Evolutionary conservation across 148 eudicot species (phyloP).

Genomic region (Fagopyrum homotropicum): DNA sequence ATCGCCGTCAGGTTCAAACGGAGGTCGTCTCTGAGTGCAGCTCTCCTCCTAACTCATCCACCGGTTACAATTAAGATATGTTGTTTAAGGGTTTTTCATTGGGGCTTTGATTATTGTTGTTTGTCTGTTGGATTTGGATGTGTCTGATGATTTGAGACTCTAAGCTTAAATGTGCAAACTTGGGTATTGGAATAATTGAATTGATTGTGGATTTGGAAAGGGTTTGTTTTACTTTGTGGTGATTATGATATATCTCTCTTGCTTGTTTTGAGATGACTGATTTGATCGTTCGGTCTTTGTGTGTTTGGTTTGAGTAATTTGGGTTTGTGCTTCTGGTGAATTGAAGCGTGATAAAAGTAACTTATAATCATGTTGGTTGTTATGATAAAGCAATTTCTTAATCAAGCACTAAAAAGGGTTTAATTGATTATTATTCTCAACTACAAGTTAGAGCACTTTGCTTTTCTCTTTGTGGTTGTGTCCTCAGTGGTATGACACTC

Average conservation of each 20-base stretch:
- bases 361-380: conserved; percentile 8
- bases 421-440: not conserved
- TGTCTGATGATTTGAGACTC: not conserved
- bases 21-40: conserved; percentile 27
- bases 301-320: not conserved
- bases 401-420: conserved; percentile 1
- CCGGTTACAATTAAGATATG: not conserved
- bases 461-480: not conserved
- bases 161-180: not conserved
- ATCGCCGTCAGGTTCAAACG: conserved; percentile 26
- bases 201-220: not conserved
- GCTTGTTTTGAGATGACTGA: not conserved
- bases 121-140: not conserved
- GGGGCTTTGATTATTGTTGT: not conserved
- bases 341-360: not conserved
- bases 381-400: conserved; percentile 4
- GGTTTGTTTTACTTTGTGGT: not conserved
- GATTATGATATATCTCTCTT: not conserved
- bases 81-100: not conserved
- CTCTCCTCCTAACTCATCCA: conserved; percentile 15
- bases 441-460: not conserved
- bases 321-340: not conserved
- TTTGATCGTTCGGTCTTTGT: not conserved
- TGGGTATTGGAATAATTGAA: not conserved
- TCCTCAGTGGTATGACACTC: not conserved